phyloP scores from a whole-genome alignment of 2,329 filamentous ascomycete species.

The Pezicula carpinea region DNA sequence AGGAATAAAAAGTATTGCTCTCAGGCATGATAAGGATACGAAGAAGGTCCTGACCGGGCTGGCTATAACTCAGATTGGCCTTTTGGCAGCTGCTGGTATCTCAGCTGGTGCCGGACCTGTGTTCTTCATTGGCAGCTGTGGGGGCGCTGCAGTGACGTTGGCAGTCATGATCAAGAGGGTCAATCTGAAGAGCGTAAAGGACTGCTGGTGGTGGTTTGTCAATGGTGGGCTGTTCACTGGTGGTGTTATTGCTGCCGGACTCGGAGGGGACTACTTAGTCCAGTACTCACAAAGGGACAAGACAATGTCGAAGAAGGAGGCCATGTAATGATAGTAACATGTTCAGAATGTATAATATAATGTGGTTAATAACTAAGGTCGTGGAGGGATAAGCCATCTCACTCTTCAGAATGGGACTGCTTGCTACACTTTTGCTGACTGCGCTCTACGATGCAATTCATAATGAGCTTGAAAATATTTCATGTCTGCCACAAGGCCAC shows the following conservation, averaged over 20 bases:
- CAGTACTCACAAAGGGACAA: conserved; percentile 34
- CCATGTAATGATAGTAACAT: neutral
- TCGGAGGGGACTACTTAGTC: conserved; percentile 55
- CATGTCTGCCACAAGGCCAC: no score
- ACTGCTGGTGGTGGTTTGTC: conserved; percentile 76
- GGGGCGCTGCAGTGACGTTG: conserved; percentile 56
- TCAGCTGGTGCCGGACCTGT: conserved; percentile 63
- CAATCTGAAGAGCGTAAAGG: conserved; percentile 58
- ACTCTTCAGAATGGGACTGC: no score
- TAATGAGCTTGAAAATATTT: no score
- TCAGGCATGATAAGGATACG: conserved; percentile 73
- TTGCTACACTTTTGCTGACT: no score
- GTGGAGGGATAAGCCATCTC: no score
- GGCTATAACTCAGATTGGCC: conserved; percentile 61
- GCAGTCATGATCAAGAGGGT: conserved; percentile 65
- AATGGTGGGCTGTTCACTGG: conserved; percentile 68
- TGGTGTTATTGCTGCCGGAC: conserved; percentile 53
- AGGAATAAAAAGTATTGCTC: conserved; percentile 82
- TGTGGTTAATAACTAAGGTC: no score
- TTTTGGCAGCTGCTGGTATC: conserved; percentile 66
- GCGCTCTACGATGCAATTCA: no score
- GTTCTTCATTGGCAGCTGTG: conserved; percentile 64
- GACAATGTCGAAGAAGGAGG: conserved; percentile 2
- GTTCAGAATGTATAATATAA: neutral
- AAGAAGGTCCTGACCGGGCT: conserved; percentile 71